Percentiles rank a stretch among this genome's conserved stretches.
phyloP scores from a whole-genome alignment of 1,284 basidiomycete genomes.

The Fomitopsis palustris region DNA sequence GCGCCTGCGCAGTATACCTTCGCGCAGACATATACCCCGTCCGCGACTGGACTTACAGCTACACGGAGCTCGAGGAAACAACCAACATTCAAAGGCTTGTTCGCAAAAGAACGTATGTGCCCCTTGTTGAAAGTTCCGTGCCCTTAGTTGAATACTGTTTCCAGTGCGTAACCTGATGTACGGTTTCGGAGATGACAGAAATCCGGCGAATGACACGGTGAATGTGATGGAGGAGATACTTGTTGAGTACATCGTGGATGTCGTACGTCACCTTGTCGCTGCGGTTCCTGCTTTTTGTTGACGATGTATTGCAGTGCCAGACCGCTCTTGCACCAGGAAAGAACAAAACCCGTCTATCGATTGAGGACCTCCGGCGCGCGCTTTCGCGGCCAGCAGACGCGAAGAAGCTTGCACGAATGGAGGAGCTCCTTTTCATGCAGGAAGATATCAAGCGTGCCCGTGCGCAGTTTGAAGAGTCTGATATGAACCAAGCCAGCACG shows the following conservation, averaged over 20 bases:
- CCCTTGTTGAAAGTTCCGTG: neutral
- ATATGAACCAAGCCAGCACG: slow-evolving; percentile 50
- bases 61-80: slow-evolving; percentile 50
- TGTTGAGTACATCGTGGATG: slow-evolving; percentile 86
- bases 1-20: slow-evolving; percentile 36
- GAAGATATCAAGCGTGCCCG: slow-evolving; percentile 89
- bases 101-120: slow-evolving; percentile 73
- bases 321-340: slow-evolving; percentile 65
- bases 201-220: slow-evolving; percentile 83
- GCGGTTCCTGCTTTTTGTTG: neutral
- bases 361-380: slow-evolving; percentile 77
- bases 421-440: slow-evolving; percentile 88
- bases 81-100: slow-evolving; percentile 65
- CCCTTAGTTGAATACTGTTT: slow-evolving; percentile 5
- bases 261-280: slow-evolving; percentile 49
- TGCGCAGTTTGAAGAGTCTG: slow-evolving; percentile 70
- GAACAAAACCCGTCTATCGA: slow-evolving; percentile 62
- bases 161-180: slow-evolving; percentile 89
- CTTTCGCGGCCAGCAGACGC: slow-evolving; percentile 76
- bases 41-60: slow-evolving; percentile 35
- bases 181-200: slow-evolving; percentile 90
- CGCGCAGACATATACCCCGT: slow-evolving; percentile 47
- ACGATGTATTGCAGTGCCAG: slow-evolving; percentile 53
- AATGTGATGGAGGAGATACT: slow-evolving; percentile 94
- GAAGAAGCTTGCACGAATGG: slow-evolving; percentile 85